Conservation (phyloP, 2,329 filamentous ascomycete species). For the Diplodia corticola region DNA sequence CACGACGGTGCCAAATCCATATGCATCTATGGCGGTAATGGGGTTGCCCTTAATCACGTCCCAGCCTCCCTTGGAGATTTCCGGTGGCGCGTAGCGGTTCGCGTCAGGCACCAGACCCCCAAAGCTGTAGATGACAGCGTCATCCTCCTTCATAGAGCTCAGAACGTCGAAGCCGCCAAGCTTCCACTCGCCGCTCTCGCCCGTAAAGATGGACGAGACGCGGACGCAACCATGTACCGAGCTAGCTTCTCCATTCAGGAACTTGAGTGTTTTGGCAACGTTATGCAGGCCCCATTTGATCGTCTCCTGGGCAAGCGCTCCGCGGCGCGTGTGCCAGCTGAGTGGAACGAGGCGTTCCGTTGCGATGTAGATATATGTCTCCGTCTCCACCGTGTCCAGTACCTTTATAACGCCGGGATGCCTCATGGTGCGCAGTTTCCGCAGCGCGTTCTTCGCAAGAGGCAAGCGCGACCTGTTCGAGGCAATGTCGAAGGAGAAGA, state of each 20-base stretch:
- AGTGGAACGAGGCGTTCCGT: conserved; percentile 87
- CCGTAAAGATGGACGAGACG: conserved; percentile 85
- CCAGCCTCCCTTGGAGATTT: conserved; percentile 86
- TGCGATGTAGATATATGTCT: conserved; percentile 92
- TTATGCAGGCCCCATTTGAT: conserved; percentile 94
- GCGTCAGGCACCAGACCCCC: conserved; percentile 86
- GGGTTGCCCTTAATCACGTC: conserved; percentile 82
- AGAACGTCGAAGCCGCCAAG: conserved; percentile 89
- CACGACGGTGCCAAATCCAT: conserved; percentile 79
- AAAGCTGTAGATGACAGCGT: conserved; percentile 88
- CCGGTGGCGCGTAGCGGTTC: conserved; percentile 80
- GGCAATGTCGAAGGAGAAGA: conserved; percentile 90
- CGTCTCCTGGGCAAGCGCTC: conserved; percentile 85
- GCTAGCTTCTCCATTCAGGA: conserved; percentile 89
- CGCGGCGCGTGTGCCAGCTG: conserved; percentile 85
- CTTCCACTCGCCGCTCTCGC: conserved; percentile 98
- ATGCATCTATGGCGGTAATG: conserved; percentile 80
- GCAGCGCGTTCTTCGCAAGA: conserved; percentile 88
- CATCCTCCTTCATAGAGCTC: conserved; percentile 94
- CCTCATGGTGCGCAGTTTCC: conserved; percentile 87
- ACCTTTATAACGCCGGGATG: conserved; percentile 95
- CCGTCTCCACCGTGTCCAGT: conserved; percentile 93
- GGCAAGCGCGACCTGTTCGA: conserved; percentile 79
- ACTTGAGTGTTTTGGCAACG: conserved; percentile 89
- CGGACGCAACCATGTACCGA: conserved; percentile 89